These are phyloP conservation scores for Candida pseudocylindracea DNA, from an alignment of 1,139 yeast species.

Conservation along the genomic window DNA sequence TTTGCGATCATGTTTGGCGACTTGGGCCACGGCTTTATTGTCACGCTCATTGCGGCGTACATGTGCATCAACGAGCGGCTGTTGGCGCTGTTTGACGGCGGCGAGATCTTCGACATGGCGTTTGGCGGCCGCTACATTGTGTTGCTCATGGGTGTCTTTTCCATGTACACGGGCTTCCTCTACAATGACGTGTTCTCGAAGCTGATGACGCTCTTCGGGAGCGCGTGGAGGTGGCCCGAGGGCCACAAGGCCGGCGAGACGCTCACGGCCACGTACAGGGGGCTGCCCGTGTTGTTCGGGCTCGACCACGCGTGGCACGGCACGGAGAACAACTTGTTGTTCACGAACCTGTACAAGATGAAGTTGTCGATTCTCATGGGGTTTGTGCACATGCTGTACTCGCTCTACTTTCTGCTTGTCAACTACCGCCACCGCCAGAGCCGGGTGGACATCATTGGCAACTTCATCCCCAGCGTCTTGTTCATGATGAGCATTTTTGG, in stretches of 20 bases:
- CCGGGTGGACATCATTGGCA: slow-evolving; percentile 71
- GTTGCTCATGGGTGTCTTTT: slow-evolving; percentile 76
- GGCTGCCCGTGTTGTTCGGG: slow-evolving; percentile 61
- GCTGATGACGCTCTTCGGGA: slow-evolving; percentile 63
- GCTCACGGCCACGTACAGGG: slow-evolving; percentile 37
- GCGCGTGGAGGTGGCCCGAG: slow-evolving; percentile 89
- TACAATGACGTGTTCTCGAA: slow-evolving; percentile 88
- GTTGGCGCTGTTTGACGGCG: slow-evolving; percentile 50
- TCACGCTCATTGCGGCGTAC: slow-evolving; percentile 47
- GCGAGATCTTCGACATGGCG: slow-evolving; percentile 95
- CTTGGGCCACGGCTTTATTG: slow-evolving; percentile 79
- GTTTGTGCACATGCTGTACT: slow-evolving; percentile 82
- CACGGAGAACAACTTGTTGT: slow-evolving; percentile 72
- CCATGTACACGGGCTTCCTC: slow-evolving; percentile 81
- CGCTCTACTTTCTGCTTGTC: slow-evolving; percentile 64
- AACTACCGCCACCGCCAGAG: slow-evolving; percentile 58
- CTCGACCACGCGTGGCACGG: slow-evolving; percentile 96
- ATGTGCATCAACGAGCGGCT: slow-evolving; percentile 48
- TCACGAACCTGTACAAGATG: slow-evolving; percentile 93
- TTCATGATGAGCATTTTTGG: slow-evolving; percentile 97
- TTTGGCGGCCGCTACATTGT: slow-evolving; percentile 78
- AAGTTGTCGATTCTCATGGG: slow-evolving; percentile 90
- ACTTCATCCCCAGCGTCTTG: slow-evolving; percentile 79
- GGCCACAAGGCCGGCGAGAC: slow-evolving; percentile 38
- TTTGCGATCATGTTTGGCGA: slow-evolving; percentile 99